Evolutionary conservation across 495 filamentous ascomycete species (phyloP), one percentile per base, ranked within the genome.

Genomic region (Penicillium mononematosum): DNA sequence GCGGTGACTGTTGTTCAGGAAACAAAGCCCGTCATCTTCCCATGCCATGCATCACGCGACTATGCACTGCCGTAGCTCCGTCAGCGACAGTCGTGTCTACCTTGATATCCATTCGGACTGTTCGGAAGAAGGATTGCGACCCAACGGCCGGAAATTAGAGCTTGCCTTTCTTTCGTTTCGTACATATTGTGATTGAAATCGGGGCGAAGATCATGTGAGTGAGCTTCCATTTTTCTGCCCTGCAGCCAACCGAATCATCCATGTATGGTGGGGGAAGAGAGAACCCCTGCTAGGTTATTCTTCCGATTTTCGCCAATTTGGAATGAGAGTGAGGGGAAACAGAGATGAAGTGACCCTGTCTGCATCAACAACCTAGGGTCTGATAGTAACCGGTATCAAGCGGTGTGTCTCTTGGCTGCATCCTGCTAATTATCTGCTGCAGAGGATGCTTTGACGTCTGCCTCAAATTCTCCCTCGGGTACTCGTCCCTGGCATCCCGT

Each of bases 101-200:
- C 44, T 48, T 48, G 51, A 69, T 55, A 52, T 60, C 74, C 72
- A 76, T 68, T 75, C 74, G 74, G 74, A 74, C 61, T 58, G 62
- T 64, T 66, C 72, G 72, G 74, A 75, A 61, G 58, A 51, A 53
- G 25, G 36, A 62, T 65, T 59, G 43, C 38, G 50, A 42, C 54
- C 41, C 52, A 56, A 45, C 47, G 22, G 32, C 19, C 36, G 36
- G n/a, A 43, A 43, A 25, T 34, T 17, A 32, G 6, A 9, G 36
- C 16, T 9, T n/a, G n/a, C 16, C 17, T n/a, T 46, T 42, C 48
- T 32, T 29, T 52, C 24, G 32, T 52, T 52, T 52, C 36, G 31
- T 42, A 29, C 50, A 43, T 43, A 43, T 53, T 52, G 11, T 24
- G 36, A 43, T 41, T 17, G 22, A 39, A 50, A 48, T 45, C 46